phyloP scores from a whole-genome alignment of 2,329 filamentous ascomycete genomes.

The Aphanoascus verrucosus region DNA sequence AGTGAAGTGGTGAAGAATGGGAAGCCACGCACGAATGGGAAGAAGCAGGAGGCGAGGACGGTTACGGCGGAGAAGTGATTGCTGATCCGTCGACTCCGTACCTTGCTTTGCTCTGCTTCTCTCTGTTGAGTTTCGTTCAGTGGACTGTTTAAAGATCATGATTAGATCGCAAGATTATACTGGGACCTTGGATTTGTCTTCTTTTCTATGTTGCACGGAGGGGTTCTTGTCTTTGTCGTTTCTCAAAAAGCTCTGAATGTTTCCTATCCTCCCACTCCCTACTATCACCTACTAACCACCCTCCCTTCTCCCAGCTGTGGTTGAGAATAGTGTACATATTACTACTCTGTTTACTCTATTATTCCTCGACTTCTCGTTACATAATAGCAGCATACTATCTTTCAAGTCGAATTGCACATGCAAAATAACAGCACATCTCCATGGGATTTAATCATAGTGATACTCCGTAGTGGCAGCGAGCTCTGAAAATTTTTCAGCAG shows the following conservation, averaged over 20 bases:
- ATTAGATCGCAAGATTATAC: slow-evolving; percentile 6
- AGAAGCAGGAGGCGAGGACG: neutral
- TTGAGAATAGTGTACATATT: neutral
- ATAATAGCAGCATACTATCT: neutral
- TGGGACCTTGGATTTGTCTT: neutral
- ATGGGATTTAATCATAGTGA: too few species aligned
- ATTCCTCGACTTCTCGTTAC: neutral
- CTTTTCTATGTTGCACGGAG: neutral
- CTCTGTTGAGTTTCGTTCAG: neutral
- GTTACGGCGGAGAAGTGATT: neutral
- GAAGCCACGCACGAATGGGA: slow-evolving; percentile 9
- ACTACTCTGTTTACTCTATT: neutral
- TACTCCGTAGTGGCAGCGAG: too few species aligned
- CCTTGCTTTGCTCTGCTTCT: neutral
- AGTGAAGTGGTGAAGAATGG: neutral
- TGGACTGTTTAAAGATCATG: neutral
- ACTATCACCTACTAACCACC: neutral
- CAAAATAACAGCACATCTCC: too few species aligned
- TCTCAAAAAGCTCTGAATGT: neutral
- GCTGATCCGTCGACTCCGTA: too few species aligned
- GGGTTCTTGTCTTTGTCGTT: too few species aligned
- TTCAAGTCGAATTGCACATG: too few species aligned
- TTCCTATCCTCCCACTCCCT: neutral
- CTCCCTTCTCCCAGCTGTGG: neutral
- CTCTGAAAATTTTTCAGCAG: too few species aligned